A percentile compares a stretch with the other conserved stretches of the same genome.
Evolutionary conservation across 305 asterid genomes (phyloP).

Genomic region (Stenogyne calaminthoides): DNA sequence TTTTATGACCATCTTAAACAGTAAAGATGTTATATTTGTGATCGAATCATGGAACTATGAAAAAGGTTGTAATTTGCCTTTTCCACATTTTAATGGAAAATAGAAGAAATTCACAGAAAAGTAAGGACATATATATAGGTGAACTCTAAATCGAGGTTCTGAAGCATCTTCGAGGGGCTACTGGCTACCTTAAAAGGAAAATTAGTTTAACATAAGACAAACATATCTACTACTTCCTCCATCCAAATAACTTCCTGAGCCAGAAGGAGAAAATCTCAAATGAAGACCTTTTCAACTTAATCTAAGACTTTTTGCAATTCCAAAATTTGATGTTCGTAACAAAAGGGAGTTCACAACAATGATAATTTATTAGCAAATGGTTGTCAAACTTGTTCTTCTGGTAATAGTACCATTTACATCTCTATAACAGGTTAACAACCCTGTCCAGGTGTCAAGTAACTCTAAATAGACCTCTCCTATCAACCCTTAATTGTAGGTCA

Average conservation of each 20-base stretch:
- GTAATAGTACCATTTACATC: not conserved
- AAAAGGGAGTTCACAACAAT: not conserved
- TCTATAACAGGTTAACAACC: not conserved
- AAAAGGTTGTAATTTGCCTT: not conserved
- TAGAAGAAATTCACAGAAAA: not conserved
- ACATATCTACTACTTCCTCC: not conserved
- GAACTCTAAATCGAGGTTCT: not conserved
- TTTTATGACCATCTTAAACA: not conserved
- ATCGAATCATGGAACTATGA: not conserved
- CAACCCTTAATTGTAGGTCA: not conserved
- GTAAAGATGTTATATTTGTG: not conserved
- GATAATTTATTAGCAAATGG: not conserved
- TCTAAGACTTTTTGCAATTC: not conserved
- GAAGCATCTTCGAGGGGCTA: not conserved
- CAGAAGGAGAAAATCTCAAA: not conserved
- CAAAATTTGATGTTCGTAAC: not conserved
- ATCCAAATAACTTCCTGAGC: not conserved
- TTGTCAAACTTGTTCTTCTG: not conserved
- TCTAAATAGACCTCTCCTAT: not conserved
- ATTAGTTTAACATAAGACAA: not conserved
- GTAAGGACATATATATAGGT: not conserved
- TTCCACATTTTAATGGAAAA: not conserved
- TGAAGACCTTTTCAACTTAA: not conserved
- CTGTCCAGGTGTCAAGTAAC: slow-evolving; percentile 4
- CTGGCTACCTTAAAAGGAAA: not conserved